Percentiles rank a stretch among this genome's conserved stretches.
Conservation (phyloP, 768 basidiomycete genomes). For the Atractiella rhizophila region DNA sequence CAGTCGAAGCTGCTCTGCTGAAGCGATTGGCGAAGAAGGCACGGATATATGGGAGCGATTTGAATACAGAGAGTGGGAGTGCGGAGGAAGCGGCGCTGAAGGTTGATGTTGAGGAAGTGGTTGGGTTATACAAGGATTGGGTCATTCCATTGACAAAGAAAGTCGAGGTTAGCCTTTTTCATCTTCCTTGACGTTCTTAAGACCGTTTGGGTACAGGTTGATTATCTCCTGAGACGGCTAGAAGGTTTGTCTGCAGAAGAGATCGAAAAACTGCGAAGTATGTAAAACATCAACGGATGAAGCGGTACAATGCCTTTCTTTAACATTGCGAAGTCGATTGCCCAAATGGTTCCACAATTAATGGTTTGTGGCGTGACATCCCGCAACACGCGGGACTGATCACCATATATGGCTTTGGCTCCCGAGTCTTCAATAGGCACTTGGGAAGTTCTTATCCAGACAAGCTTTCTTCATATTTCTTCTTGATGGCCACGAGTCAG, state of each 20-base stretch:
- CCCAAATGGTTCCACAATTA: no score
- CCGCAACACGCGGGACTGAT: no score
- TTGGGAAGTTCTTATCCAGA: no score
- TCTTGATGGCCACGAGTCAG: no score
- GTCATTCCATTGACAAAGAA: conserved; percentile 96
- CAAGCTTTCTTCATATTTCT: no score
- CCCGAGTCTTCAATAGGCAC: no score
- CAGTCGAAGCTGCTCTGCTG: conserved; percentile 66
- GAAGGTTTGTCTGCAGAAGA: conserved; percentile 61
- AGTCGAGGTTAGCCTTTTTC: conserved; percentile 47
- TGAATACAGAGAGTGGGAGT: no score
- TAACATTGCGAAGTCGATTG: no score
- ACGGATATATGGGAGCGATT: conserved; percentile 50
- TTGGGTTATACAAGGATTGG: conserved; percentile 74
- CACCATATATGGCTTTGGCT: no score
- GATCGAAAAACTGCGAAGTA: conserved; percentile 34
- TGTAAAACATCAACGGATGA: not conserved
- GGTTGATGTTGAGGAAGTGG: conserved; percentile 79
- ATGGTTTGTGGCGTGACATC: no score
- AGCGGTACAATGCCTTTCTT: no score
- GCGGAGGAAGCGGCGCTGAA: conserved; percentile 32
- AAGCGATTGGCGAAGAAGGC: conserved; percentile 62
- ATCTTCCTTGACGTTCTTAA: conserved; percentile 1
- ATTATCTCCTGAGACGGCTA: conserved; percentile 73
- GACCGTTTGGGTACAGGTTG: conserved; percentile 35